phyloP scores from a whole-genome alignment of 306 rosid genomes.

The Prinsepia uniflora region DNA sequence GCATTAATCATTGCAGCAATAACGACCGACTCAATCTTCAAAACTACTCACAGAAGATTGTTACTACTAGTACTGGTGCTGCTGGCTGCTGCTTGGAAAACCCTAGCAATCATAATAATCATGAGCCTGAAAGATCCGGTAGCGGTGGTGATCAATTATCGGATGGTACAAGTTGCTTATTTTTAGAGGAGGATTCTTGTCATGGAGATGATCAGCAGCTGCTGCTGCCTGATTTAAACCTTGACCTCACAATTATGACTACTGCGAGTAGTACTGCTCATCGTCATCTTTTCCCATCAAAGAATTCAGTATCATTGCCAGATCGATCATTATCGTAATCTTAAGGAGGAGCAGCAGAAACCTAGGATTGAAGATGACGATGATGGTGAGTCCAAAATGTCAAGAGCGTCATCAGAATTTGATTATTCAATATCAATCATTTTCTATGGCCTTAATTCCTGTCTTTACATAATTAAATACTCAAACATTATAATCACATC shows the following conservation, averaged over 20 bases:
- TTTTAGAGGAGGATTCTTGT: constrained; percentile 32
- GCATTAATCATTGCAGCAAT: constrained; percentile 1
- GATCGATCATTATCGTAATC: neutral
- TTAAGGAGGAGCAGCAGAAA: constrained; percentile 15
- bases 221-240: constrained; percentile 56
- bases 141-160: constrained; percentile 34
- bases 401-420: constrained; percentile 4
- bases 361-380: neutral
- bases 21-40: neutral
- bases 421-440: constrained; percentile 22
- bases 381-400: constrained; percentile 13
- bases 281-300: no score
- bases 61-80: constrained; percentile 12
- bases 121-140: neutral
- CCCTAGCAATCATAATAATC: neutral
- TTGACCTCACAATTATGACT: constrained; percentile 34
- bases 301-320: no score
- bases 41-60: constrained; percentile 14
- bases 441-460: constrained; percentile 18
- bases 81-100: constrained; percentile 11
- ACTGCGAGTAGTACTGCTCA: no score
- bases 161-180: constrained; percentile 41
- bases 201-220: neutral
- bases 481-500: neutral
- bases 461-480: constrained; percentile 23